Percentiles rank a stretch among this genome's conserved stretches.
phyloP scores from a whole-genome alignment of 1,284 basidiomycete genomes.

The Hortiboletus rubellus region DNA sequence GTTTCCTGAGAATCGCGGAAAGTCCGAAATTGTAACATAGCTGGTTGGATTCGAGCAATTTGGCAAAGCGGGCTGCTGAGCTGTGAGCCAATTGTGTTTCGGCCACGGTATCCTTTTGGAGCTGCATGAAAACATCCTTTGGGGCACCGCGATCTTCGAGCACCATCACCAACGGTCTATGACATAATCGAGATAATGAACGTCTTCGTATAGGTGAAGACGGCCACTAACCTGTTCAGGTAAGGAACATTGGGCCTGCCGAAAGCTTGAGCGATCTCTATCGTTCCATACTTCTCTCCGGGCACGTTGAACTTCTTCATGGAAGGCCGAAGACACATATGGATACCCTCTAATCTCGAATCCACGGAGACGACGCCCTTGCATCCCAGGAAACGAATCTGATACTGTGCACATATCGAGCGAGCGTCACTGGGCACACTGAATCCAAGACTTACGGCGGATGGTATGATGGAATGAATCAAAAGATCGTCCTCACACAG shows the following conservation, averaged over 20 bases:
- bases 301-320: constrained; percentile 73
- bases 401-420: constrained; percentile 47
- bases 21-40: constrained; percentile 53
- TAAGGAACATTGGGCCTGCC: constrained; percentile 56
- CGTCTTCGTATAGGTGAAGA: not conserved
- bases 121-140: constrained; percentile 50
- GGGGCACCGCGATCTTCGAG: constrained; percentile 64
- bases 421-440: not conserved
- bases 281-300: constrained; percentile 47
- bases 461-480: constrained; percentile 45
- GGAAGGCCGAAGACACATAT: constrained; percentile 64
- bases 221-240: constrained; percentile 55
- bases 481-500: constrained; percentile 44
- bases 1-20: constrained; percentile 46
- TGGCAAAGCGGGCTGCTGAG: constrained; percentile 45
- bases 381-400: constrained; percentile 74
- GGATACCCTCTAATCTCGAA: constrained; percentile 46
- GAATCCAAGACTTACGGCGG: constrained; percentile 47
- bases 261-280: constrained; percentile 71
- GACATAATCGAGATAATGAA: not conserved
- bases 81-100: constrained; percentile 57
- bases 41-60: constrained; percentile 47
- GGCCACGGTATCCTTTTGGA: constrained; percentile 55
- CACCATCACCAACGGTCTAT: constrained; percentile 66
- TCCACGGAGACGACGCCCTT: constrained; percentile 76